Conservation (phyloP, 2,329 filamentous ascomycete genomes). For the Bisporella sp. region DNA sequence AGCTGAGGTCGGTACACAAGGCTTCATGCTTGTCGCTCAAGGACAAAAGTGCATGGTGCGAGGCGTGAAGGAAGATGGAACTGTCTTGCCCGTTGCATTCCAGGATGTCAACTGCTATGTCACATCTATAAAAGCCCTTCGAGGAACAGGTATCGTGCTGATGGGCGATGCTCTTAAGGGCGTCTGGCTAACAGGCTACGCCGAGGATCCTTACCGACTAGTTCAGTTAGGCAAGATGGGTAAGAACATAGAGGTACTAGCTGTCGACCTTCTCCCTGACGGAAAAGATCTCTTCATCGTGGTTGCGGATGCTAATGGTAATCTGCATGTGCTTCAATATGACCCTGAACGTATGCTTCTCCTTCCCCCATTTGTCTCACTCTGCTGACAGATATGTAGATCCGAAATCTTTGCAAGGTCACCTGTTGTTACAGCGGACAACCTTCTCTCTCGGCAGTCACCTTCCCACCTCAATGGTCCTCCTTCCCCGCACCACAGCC, state of each 20-base stretch:
- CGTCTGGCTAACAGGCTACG: slow-evolving; percentile 93
- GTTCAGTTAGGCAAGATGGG: slow-evolving; percentile 84
- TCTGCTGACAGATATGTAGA: slow-evolving; percentile 43
- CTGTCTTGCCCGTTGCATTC: slow-evolving; percentile 87
- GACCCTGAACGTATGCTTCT: slow-evolving; percentile 59
- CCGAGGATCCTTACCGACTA: slow-evolving; percentile 94
- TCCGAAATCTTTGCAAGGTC: slow-evolving; percentile 85
- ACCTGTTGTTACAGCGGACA: slow-evolving; percentile 77
- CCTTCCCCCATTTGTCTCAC: not conserved
- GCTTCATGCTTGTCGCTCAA: slow-evolving; percentile 82
- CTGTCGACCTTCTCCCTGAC: slow-evolving; percentile 83
- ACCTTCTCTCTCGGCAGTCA: slow-evolving; percentile 83
- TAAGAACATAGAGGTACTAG: slow-evolving; percentile 68
- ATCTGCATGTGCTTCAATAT: slow-evolving; percentile 85
- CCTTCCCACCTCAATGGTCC: slow-evolving; percentile 64
- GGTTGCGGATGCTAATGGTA: slow-evolving; percentile 75
- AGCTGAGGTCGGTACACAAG: slow-evolving; percentile 78
- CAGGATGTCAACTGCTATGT: slow-evolving; percentile 97
- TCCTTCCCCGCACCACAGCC: slow-evolving; percentile 62
- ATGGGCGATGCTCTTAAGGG: slow-evolving; percentile 90
- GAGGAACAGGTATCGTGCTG: slow-evolving; percentile 75
- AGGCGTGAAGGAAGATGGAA: slow-evolving; percentile 91
- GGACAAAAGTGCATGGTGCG: slow-evolving; percentile 97
- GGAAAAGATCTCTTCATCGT: slow-evolving; percentile 77
- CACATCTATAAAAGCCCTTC: slow-evolving; percentile 74